Evolutionary conservation across 2,329 filamentous ascomycete species (phyloP).

Genomic region (Moelleriella libera): DNA sequence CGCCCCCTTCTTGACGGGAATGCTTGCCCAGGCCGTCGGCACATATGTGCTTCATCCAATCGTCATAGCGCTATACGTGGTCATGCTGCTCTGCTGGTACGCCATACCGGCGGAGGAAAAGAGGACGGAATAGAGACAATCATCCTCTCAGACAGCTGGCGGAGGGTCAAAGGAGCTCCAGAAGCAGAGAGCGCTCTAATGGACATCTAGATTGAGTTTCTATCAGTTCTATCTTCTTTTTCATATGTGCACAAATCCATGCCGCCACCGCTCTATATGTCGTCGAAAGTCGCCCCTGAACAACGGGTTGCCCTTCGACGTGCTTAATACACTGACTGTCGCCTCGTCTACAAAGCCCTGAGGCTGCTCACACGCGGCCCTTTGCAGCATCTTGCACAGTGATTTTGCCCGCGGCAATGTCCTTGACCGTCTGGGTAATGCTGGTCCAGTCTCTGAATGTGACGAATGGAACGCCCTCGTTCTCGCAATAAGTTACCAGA

Average conservation of each 20-base stretch:
- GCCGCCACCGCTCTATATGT: neutral
- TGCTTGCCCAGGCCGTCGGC: slow-evolving; percentile 46
- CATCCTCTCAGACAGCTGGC: neutral
- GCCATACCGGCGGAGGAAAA: slow-evolving; percentile 41
- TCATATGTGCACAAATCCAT: neutral
- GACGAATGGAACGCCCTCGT: slow-evolving; percentile 73
- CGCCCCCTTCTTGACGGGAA: slow-evolving; percentile 50
- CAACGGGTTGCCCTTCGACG: too few species aligned
- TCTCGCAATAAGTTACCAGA: slow-evolving; percentile 75
- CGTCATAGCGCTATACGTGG: slow-evolving; percentile 47
- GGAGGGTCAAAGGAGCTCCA: neutral
- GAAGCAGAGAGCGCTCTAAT: too few species aligned
- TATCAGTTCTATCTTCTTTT: too few species aligned
- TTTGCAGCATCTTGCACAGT: slow-evolving; percentile 56
- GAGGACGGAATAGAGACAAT: slow-evolving; percentile 34
- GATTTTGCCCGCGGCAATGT: slow-evolving; percentile 59
- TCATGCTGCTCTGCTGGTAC: slow-evolving; percentile 55
- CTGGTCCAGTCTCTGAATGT: slow-evolving; percentile 74
- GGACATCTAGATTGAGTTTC: too few species aligned
- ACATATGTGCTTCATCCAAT: slow-evolving; percentile 55
- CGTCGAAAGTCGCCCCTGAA: too few species aligned
- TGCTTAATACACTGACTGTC: neutral
- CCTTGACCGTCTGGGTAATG: slow-evolving; percentile 63
- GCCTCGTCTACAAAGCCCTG: neutral
- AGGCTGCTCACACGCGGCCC: slow-evolving; percentile 19